Evolutionary conservation across 805 yeast genomes (phyloP), one percentile per base, ranked within the genome.

Genomic region (Starmerella bacillaris): DNA sequence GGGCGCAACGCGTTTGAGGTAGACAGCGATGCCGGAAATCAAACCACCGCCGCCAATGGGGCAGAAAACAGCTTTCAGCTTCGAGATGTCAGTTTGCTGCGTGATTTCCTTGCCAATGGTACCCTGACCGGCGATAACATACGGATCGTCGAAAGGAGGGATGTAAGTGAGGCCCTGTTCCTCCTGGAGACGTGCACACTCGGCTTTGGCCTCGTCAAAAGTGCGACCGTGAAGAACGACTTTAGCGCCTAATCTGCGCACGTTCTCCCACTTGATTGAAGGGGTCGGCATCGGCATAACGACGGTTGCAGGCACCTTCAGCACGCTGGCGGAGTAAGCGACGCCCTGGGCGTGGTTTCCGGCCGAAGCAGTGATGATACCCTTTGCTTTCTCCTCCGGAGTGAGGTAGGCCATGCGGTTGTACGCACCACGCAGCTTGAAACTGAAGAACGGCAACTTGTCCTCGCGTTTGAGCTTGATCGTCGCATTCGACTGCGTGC

Each of bases 321-420:
- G 62, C 40, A 75, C 71, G 40, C 71, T 72, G 3, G 96, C 94
- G 17, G 93, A 77, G 54, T 59, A 86, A 0, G 98, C 98, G 11
- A 89, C 96, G 46, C 99, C 99, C 55, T 89, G 99, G 1, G 99
- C 99, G 50, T 89, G 99, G 57, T 89, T 89, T 24, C 99, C 99
- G 3, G 99, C 99, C 21, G 95, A 82, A 51, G 96, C 89, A 0
- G 96, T 95, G 53, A 92, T 78, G 37, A 89, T 95, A 48, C 99
- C 99, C 33, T 67, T 64, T 54, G 80, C 48, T 43, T 74, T 67
- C 47, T 74, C 62, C 31, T 67, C 70, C 16, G 59, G 53, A 12
- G 63, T 51, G 33, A 89, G 58, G 49, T 86, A 79, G 24, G 96
- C 92, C 48, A 89, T 78, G 93, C 82, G 83, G 56, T 89, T 89